Conservation (phyloP, 371 early-diverging fungal genomes). For the Saksenaea vasiformis region DNA sequence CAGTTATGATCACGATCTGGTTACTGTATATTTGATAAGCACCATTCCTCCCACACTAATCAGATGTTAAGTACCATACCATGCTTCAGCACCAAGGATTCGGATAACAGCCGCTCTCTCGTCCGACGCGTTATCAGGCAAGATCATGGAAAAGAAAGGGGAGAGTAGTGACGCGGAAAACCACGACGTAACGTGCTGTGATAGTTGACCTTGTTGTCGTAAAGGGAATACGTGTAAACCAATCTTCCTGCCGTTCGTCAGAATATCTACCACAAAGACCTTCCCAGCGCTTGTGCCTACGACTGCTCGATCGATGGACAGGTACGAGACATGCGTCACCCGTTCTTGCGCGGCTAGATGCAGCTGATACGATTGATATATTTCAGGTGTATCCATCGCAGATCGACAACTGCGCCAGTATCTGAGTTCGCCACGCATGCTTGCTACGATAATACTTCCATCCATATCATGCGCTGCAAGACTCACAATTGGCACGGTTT, state of each 20-base stretch:
- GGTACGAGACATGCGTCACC: background rate
- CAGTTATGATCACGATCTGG: background rate
- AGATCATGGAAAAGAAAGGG: background rate
- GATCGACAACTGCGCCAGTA: background rate
- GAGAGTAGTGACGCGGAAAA: background rate
- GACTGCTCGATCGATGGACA: background rate
- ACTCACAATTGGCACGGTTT: background rate
- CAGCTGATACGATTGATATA: background rate
- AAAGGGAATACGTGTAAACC: background rate
- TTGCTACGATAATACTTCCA: background rate
- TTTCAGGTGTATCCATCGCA: background rate
- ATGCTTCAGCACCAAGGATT: background rate
- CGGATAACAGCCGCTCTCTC: background rate
- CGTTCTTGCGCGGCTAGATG: background rate
- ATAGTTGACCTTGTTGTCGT: background rate
- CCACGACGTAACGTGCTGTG: background rate
- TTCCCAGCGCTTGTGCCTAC: background rate
- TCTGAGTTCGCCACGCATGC: background rate
- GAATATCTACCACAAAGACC: background rate
- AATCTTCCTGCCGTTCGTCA: background rate
- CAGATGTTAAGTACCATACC: background rate
- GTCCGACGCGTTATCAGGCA: background rate
- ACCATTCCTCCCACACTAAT: background rate
- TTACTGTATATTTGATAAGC: background rate
- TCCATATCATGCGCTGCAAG: background rate